phyloP scores from a whole-genome alignment of 2,329 filamentous ascomycete genomes.

The Fusarium ramigenum region DNA sequence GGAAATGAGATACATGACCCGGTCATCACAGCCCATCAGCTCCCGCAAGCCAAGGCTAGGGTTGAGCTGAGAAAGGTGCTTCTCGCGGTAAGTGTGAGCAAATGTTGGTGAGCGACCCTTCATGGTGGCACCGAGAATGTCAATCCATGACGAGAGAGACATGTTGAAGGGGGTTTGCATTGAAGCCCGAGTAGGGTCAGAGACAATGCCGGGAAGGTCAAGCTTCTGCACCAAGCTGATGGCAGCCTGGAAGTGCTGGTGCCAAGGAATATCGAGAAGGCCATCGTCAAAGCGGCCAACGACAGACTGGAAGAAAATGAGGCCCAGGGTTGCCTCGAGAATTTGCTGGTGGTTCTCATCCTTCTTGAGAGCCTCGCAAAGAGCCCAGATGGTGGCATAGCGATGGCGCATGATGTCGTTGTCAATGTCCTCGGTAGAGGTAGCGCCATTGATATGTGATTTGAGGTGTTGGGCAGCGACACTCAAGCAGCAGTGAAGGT shows the following conservation, averaged over 20 bases:
- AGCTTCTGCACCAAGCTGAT: constrained; percentile 87
- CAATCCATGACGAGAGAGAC: constrained; percentile 93
- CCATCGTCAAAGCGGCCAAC: constrained; percentile 87
- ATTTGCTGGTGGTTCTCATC: constrained; percentile 89
- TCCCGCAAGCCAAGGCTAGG: constrained; percentile 79
- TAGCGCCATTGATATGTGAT: constrained; percentile 67
- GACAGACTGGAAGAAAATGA: constrained; percentile 96
- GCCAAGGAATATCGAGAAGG: constrained; percentile 93
- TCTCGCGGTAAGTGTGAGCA: constrained; percentile 94
- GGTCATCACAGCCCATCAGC: constrained; percentile 97
- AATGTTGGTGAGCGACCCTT: constrained; percentile 85
- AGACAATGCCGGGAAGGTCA: constrained; percentile 75
- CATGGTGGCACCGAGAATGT: constrained; percentile 95
- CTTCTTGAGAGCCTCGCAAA: constrained; percentile 82
- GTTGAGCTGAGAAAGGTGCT: constrained; percentile 77
- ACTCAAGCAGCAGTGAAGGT: constrained; percentile 94
- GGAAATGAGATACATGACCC: constrained; percentile 97
- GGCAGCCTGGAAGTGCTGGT: constrained; percentile 94
- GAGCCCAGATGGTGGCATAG: constrained; percentile 84
- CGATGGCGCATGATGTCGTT: constrained; percentile 92
- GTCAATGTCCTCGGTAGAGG: constrained; percentile 79
- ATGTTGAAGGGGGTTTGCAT: constrained; percentile 88
- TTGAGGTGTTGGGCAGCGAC: constrained; percentile 94
- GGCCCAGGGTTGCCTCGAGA: constrained; percentile 88
- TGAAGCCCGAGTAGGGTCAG: constrained; percentile 62